These are phyloP conservation scores for Fusarium pseudocircinatum DNA, from an alignment of 2,329 filamentous ascomycete genomes.

Conservation along the genomic window DNA sequence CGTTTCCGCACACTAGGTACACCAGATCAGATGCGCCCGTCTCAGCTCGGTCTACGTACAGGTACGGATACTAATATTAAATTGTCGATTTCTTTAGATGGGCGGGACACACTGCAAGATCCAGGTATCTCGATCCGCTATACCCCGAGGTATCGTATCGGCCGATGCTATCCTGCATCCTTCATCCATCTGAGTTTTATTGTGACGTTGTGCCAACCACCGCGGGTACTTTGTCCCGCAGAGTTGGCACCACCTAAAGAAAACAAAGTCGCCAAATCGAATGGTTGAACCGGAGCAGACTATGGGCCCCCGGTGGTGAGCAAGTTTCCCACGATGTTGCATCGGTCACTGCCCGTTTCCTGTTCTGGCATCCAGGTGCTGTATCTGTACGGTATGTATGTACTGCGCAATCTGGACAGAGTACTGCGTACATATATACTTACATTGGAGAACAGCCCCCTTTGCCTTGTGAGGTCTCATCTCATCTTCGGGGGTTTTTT, in stretches of 20 bases:
- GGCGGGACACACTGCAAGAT: slow-evolving; percentile 28
- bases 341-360: slow-evolving; percentile 27
- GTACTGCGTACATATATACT: not conserved
- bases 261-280: slow-evolving; percentile 29
- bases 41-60: not conserved
- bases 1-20: slow-evolving; percentile 9
- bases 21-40: slow-evolving; percentile 20
- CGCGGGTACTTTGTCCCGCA: slow-evolving; percentile 4
- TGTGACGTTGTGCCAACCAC: not conserved
- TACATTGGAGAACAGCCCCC: slow-evolving; percentile 10
- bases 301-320: slow-evolving; percentile 5
- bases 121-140: slow-evolving; percentile 31
- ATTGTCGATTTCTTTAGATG: slow-evolving; percentile 13
- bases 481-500: slow-evolving; percentile 3
- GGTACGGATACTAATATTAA: not conserved
- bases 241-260: slow-evolving; percentile 34
- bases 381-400: not conserved
- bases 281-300: slow-evolving; percentile 34
- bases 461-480: not conserved
- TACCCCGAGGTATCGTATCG: slow-evolving; percentile 20
- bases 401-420: not conserved
- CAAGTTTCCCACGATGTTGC: slow-evolving; percentile 17
- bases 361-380: slow-evolving; percentile 13
- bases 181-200: not conserved
- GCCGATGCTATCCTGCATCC: slow-evolving; percentile 15